Evolutionary conservation across 2,329 filamentous ascomycete species (phyloP).

Genomic region (Colletotrichum horii): DNA sequence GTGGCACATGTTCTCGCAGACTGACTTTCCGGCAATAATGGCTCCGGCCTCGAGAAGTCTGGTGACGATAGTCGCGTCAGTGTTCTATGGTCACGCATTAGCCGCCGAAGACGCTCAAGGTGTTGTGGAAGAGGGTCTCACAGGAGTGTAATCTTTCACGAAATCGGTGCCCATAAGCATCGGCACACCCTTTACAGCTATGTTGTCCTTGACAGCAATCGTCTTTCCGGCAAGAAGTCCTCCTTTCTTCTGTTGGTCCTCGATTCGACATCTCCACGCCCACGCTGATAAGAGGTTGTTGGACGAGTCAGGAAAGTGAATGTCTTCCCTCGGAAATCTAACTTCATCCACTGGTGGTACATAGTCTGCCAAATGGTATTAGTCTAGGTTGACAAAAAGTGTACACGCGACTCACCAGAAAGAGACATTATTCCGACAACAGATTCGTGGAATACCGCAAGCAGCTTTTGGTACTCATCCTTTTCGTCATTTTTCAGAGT

Average conservation of each 20-base stretch:
- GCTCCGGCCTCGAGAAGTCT: slow-evolving; percentile 28
- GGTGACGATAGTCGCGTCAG: not conserved
- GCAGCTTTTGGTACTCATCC: not conserved
- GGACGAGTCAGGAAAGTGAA: not conserved
- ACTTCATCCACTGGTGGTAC: not conserved
- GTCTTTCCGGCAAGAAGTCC: slow-evolving; percentile 22
- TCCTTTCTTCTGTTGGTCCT: not conserved
- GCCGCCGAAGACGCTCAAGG: too few relatives aligned
- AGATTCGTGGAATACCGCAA: slow-evolving; percentile 11
- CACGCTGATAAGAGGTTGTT: not conserved
- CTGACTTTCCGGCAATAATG: slow-evolving; percentile 28
- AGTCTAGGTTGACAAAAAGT: not conserved
- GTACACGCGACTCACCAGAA: not conserved
- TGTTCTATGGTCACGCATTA: not conserved
- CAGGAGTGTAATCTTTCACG: not conserved
- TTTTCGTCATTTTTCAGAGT: not conserved
- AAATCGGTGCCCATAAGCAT: slow-evolving; percentile 12
- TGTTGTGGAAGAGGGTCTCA: not conserved
- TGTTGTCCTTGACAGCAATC: slow-evolving; percentile 33
- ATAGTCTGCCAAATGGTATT: not conserved
- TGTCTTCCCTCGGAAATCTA: not conserved
- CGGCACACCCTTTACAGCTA: slow-evolving; percentile 25
- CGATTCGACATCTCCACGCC: not conserved
- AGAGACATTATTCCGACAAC: not conserved
- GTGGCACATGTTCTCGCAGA: slow-evolving; percentile 34